Conservation (phyloP, 495 filamentous ascomycete genomes). For the Penicillium nucicola region DNA sequence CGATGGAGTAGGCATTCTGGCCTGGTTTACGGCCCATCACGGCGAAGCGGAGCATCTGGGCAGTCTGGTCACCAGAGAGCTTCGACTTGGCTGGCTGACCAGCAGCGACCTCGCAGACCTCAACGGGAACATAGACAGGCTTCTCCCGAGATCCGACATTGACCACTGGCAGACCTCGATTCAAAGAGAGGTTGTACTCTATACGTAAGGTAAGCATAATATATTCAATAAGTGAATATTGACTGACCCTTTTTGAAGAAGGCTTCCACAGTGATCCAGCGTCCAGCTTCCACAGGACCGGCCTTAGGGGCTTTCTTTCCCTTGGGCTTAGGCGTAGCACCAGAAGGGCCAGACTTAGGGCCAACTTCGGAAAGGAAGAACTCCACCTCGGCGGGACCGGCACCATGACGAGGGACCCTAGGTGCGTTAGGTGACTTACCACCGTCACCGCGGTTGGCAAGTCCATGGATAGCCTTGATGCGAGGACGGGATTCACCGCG, state of each 20-base stretch:
- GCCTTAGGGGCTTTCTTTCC: conserved; percentile 28
- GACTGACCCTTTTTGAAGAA: conserved; percentile 51
- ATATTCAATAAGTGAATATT: background rate
- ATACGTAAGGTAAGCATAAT: background rate
- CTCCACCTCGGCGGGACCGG: conserved; percentile 40
- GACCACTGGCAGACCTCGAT: conserved; percentile 56
- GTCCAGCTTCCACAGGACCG: conserved; percentile 30
- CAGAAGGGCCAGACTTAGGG: conserved; percentile 5
- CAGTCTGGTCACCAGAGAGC: conserved; percentile 54
- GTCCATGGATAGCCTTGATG: conserved; percentile 44
- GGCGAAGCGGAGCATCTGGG: conserved; percentile 66
- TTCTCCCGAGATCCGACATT: conserved; percentile 60
- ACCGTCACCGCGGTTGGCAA: conserved; percentile 43
- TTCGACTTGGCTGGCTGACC: conserved; percentile 62
- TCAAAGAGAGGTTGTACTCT: conserved; percentile 44
- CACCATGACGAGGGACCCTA: conserved; percentile 31
- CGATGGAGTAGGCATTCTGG: conserved; percentile 65
- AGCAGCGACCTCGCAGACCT: conserved; percentile 60
- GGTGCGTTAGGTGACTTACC: conserved; percentile 26
- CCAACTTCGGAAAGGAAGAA: conserved; percentile 38
- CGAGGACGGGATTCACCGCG: conserved; percentile 29
- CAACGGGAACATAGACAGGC: conserved; percentile 65
- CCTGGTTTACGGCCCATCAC: conserved; percentile 53
- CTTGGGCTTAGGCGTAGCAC: conserved; percentile 6
- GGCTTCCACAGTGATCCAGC: conserved; percentile 48